Conservation (phyloP, 2,329 filamentous ascomycete species). For the Nothopassalora personata region DNA sequence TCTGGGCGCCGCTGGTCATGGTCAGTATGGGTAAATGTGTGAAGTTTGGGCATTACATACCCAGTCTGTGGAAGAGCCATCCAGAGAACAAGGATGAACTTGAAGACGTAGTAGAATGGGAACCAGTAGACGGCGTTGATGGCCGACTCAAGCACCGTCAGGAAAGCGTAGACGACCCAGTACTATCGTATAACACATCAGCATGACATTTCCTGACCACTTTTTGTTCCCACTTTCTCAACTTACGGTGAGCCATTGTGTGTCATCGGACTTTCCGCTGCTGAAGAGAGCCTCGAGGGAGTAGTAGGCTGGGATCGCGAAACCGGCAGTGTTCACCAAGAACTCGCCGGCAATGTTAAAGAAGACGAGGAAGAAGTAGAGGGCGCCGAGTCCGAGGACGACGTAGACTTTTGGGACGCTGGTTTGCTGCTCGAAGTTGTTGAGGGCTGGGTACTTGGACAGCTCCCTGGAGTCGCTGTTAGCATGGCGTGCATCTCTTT, state of each 20-base stretch:
- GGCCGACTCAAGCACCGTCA: constrained; percentile 77
- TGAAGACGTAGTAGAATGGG: constrained; percentile 99
- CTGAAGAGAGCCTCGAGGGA: constrained; percentile 74
- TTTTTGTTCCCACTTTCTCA: not conserved
- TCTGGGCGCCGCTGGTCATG: constrained; percentile 71
- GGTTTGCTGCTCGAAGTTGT: constrained; percentile 80
- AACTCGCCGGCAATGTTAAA: constrained; percentile 89
- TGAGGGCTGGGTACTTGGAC: constrained; percentile 76
- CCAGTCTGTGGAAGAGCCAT: constrained; percentile 89
- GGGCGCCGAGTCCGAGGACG: constrained; percentile 66
- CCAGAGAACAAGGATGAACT: constrained; percentile 96
- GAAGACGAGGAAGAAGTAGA: constrained; percentile 88
- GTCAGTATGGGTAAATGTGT: constrained; percentile 13
- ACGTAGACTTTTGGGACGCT: constrained; percentile 81
- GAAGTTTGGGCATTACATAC: constrained; percentile 32
- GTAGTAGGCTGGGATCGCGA: constrained; percentile 78
- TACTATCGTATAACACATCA: constrained; percentile 48
- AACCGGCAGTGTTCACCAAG: constrained; percentile 80
- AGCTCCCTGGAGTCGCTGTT: constrained; percentile 51
- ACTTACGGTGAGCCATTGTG: constrained; percentile 63
- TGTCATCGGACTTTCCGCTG: constrained; percentile 67
- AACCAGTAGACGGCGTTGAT: constrained; percentile 88
- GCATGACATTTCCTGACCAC: not conserved
- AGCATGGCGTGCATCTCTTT: not conserved
- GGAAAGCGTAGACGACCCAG: constrained; percentile 80